These are phyloP conservation scores for Populus trichocarpa DNA, from an alignment of 441 rosid species.

Conservation along the genomic window DNA sequence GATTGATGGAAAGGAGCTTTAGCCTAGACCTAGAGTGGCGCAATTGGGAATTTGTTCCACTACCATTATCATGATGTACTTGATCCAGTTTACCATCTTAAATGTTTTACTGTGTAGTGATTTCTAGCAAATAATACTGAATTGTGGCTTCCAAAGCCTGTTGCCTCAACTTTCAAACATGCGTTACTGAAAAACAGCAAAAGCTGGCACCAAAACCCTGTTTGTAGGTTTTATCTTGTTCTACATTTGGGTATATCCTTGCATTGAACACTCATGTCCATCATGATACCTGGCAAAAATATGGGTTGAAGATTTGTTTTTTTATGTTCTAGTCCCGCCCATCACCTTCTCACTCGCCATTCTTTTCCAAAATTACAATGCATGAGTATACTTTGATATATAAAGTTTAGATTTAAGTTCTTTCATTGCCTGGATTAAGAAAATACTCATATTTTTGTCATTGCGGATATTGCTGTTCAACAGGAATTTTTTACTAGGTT, in stretches of 20 bases:
- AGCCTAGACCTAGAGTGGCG: background rate
- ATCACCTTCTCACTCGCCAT: background rate
- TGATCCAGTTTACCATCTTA: background rate
- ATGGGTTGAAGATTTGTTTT: background rate
- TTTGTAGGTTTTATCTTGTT: too few species aligned
- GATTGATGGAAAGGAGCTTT: background rate
- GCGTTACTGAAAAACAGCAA: background rate
- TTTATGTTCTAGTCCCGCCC: background rate
- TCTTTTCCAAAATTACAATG: background rate
- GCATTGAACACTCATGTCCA: background rate
- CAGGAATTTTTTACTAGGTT: background rate
- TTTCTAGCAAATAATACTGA: background rate
- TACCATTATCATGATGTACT: background rate
- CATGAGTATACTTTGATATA: background rate
- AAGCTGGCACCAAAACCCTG: background rate
- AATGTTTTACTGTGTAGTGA: background rate
- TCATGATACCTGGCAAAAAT: background rate
- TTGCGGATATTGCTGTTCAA: background rate
- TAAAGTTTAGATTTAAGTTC: background rate
- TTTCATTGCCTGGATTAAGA: background rate
- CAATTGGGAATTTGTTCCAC: background rate
- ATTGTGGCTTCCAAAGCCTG: background rate
- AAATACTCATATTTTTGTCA: background rate
- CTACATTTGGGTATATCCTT: background rate
- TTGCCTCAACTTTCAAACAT: background rate